Evolutionary conservation across 1,284 basidiomycete species (phyloP).

Genomic region (Puccinia triticina): DNA sequence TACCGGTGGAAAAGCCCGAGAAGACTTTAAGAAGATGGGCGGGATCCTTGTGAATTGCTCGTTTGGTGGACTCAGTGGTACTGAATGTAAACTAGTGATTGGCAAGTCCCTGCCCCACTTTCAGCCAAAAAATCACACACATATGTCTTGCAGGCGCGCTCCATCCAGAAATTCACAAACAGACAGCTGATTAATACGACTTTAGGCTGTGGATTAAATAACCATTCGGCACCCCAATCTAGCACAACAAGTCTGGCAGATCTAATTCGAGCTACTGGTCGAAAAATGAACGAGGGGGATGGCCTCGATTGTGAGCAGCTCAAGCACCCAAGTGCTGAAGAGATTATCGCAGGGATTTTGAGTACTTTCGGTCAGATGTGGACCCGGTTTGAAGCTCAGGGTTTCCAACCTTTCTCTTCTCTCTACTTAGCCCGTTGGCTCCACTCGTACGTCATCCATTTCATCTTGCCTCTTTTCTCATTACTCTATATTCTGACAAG

Average conservation of each 20-base stretch:
- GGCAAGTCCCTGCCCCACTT: slow-evolving; percentile 22
- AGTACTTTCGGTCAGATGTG: slow-evolving; percentile 79
- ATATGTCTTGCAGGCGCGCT: not conserved
- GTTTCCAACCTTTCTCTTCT: slow-evolving; percentile 59
- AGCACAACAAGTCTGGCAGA: slow-evolving; percentile 67
- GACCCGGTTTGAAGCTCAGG: slow-evolving; percentile 69
- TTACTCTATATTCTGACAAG: not conserved
- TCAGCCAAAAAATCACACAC: not conserved
- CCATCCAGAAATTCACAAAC: not conserved
- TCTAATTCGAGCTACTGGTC: slow-evolving; percentile 11
- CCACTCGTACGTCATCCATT: slow-evolving; percentile 72
- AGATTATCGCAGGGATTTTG: slow-evolving; percentile 74
- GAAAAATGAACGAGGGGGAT: slow-evolving; percentile 67
- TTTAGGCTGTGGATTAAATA: slow-evolving; percentile 85
- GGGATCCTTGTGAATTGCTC: slow-evolving; percentile 90
- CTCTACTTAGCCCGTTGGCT: slow-evolving; percentile 78
- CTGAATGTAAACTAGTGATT: slow-evolving; percentile 39
- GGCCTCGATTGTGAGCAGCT: slow-evolving; percentile 59
- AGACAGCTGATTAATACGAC: slow-evolving; percentile 64
- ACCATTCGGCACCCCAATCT: slow-evolving; percentile 80
- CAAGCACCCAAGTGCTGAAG: slow-evolving; percentile 70
- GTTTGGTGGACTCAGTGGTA: slow-evolving; percentile 71
- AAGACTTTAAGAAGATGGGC: slow-evolving; percentile 70
- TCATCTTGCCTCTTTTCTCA: not conserved
- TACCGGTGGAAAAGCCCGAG: slow-evolving; percentile 61